Evolutionary conservation across 192 early-diverging fungal species (phyloP).

Genomic region (Linnemannia elongata): DNA sequence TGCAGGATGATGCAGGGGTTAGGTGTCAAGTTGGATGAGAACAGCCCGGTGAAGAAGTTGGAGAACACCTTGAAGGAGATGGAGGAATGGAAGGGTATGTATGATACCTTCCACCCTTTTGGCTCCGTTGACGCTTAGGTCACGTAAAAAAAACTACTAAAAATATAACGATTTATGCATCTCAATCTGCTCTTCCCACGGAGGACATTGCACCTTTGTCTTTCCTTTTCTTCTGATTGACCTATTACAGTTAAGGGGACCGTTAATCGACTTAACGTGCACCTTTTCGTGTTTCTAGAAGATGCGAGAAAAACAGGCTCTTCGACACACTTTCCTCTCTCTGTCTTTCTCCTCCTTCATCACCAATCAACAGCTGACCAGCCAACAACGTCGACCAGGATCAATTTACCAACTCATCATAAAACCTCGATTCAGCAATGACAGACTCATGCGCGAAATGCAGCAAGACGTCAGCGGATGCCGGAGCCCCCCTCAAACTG

Average conservation of each 20-base stretch:
- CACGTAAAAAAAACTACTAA: no score
- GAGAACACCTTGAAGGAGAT: neutral
- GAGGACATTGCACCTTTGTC: neutral
- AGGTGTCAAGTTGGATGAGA: constrained; percentile 12
- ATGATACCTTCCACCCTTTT: constrained; percentile 30
- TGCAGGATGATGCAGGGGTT: neutral
- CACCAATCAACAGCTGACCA: no score
- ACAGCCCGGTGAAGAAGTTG: constrained; percentile 21
- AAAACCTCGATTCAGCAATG: neutral
- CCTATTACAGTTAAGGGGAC: neutral
- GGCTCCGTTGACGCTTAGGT: constrained; percentile 2
- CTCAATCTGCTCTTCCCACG: neutral
- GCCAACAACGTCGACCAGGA: neutral
- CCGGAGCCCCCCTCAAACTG: constrained; percentile 6
- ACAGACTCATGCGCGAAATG: neutral
- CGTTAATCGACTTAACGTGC: no score
- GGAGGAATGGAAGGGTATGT: constrained; percentile 26
- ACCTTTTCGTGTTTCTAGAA: no score
- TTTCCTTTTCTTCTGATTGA: no score
- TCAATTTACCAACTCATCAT: neutral
- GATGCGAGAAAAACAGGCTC: no score
- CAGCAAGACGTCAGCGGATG: constrained; percentile 6
- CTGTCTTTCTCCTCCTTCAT: no score
- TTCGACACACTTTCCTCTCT: no score
- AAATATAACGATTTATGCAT: neutral